Conservation (phyloP, 345 rosid species). For the Cardamine chenopodiifolia region DNA sequence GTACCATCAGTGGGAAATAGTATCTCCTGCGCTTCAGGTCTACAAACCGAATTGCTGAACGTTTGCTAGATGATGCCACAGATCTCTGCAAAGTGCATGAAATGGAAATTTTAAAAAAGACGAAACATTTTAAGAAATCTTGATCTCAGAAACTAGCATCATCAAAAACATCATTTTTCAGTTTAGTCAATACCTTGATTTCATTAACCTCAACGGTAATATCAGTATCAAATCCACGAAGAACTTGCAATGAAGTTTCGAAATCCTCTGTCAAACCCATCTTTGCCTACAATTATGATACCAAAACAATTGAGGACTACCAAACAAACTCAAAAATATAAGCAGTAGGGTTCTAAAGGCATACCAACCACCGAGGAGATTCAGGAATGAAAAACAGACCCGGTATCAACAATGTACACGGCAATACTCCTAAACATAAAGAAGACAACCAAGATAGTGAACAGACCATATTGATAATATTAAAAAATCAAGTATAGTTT, state of each 20-base stretch:
- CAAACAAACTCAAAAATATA: conserved; percentile 14
- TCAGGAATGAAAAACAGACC: conserved; percentile 97
- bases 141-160: conserved; percentile 9
- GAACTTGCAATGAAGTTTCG: conserved; percentile 92
- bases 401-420: conserved; percentile 89
- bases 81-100: conserved; percentile 51
- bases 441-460: conserved; percentile 32
- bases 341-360: conserved; percentile 12
- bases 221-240: conserved; percentile 93
- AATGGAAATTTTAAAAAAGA: neutral
- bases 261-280: conserved; percentile 94
- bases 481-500: neutral
- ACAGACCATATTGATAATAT: neutral
- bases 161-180: neutral
- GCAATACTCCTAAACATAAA: conserved; percentile 70
- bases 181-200: conserved; percentile 68
- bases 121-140: neutral
- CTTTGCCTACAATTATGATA: conserved; percentile 63
- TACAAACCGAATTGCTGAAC: conserved; percentile 72
- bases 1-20: conserved; percentile 92
- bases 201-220: conserved; percentile 87
- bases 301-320: neutral
- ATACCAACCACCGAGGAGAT: conserved; percentile 99
- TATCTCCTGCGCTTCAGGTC: conserved; percentile 91
- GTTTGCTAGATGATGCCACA: conserved; percentile 78